phyloP scores from a whole-genome alignment of 345 rosid species.

The Luvunga scandens region DNA sequence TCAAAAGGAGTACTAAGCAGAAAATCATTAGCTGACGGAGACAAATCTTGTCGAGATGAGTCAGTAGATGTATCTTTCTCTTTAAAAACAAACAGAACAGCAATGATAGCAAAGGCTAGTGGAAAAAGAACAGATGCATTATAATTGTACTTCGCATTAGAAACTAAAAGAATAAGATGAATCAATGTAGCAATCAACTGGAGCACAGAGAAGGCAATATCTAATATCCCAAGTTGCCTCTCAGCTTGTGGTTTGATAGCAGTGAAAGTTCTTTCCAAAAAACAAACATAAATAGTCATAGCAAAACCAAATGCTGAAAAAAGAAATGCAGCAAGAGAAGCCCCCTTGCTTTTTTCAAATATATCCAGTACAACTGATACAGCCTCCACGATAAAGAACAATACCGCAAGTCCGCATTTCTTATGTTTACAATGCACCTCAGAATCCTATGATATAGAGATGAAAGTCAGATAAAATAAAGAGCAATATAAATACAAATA shows the following conservation, averaged over 20 bases:
- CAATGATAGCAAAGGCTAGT: neutral
- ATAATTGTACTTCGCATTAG: neutral
- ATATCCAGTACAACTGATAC: neutral
- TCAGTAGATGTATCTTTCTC: neutral
- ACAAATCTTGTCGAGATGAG: neutral
- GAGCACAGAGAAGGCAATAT: neutral
- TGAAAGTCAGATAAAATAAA: neutral
- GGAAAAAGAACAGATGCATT: neutral
- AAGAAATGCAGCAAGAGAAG: neutral
- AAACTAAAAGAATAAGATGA: neutral
- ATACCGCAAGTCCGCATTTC: neutral
- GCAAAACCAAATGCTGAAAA: conserved; percentile 2
- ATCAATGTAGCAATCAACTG: neutral
- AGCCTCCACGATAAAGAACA: neutral
- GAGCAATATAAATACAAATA: neutral
- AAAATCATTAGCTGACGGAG: neutral
- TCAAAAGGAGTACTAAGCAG: neutral
- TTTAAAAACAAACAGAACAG: neutral
- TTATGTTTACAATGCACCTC: neutral
- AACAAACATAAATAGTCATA: neutral
- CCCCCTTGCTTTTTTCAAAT: neutral
- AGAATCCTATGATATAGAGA: neutral
- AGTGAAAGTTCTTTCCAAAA: neutral
- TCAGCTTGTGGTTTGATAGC: neutral
- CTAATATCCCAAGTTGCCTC: neutral